Percentiles rank a stretch among this genome's conserved stretches.
phyloP scores from a whole-genome alignment of 805 yeast species.

The Wickerhamomyces bovis region DNA sequence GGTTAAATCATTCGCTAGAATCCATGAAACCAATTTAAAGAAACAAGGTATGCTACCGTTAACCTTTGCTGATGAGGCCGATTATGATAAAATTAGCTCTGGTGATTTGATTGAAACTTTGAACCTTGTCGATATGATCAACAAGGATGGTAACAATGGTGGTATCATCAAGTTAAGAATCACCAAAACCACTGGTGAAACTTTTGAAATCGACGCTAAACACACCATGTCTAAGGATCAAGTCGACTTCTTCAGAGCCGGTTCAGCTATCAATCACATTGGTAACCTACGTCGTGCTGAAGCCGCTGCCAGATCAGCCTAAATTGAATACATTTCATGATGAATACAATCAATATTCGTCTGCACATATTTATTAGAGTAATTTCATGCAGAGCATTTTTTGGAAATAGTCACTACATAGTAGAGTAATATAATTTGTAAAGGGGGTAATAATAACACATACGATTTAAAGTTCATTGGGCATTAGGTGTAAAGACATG shows the following conservation, averaged over 20 bases:
- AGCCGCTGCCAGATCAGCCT: slow-evolving; percentile 11
- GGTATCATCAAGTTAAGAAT: slow-evolving; percentile 69
- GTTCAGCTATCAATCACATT: slow-evolving; percentile 92
- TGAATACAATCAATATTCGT: background rate
- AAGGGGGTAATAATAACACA: background rate
- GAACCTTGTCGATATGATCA: slow-evolving; percentile 68
- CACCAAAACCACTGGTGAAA: slow-evolving; percentile 66
- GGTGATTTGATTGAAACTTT: slow-evolving; percentile 77
- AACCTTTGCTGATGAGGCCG: slow-evolving; percentile 84
- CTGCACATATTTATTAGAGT: background rate
- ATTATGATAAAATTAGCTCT: slow-evolving; percentile 73
- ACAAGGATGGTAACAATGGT: slow-evolving; percentile 82
- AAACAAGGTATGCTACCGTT: slow-evolving; percentile 97
- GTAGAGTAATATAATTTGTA: no score
- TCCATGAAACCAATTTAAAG: slow-evolving; percentile 95
- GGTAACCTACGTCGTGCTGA: slow-evolving; percentile 47
- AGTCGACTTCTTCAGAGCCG: slow-evolving; percentile 92
- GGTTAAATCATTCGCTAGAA: slow-evolving; percentile 95
- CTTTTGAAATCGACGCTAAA: slow-evolving; percentile 65
- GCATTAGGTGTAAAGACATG: background rate
- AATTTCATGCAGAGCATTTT: background rate
- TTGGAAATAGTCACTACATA: background rate
- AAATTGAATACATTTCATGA: background rate
- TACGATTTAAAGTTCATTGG: background rate
- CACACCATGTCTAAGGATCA: slow-evolving; percentile 98